Evolutionary conservation across 2,329 filamentous ascomycete species (phyloP), one percentile per base, ranked within the genome.

Genomic region (Alternaria conjuncta): DNA sequence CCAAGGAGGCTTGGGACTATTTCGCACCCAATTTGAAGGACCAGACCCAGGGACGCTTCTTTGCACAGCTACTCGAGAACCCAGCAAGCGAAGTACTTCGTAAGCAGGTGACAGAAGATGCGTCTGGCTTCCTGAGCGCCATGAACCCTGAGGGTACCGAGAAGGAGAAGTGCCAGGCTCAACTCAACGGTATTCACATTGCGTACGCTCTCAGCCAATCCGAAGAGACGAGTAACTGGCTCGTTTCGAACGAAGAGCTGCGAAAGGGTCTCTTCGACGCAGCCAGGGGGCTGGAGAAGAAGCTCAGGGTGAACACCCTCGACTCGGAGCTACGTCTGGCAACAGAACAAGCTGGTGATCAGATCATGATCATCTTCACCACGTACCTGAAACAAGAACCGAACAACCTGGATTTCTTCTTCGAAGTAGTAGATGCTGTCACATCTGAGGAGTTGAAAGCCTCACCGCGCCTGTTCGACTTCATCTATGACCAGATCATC

Each of bases 141-240:
- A 86, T 88, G 23, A 91, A 89, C 69, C 88, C 87, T 55, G 90
- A 92, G 58, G 82, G 87, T 23, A 83, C 88, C 9, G 84, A 84
- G 5, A 88, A 90, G 58, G 88, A 90, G 65, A 89, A 88, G 68
- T 93, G 94, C 45, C 91, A 90, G 44, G 90, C 92, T 28, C 87
- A 93, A 57, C 90, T 98, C 76, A 98, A 97, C 78, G 90, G 92
- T 1, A 92, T 99, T 64, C 93, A 97, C 73, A 86, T 96, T 32
- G 89, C 96, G 20, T 88, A 95, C 72, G 92, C 95, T 0, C 86
- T 98, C 45, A 92, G 88, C 71, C 86, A 88, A 28, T 90, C 88
- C 71, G 82, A 87, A 13, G 86, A 86, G 47, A 88, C 88, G 0
- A 88, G 85, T 71, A 85, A 85, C 28, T 97, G 93, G 92, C 81